Percentiles rank a stretch among this genome's conserved stretches.
These are phyloP conservation scores for Suillus tomentosus DNA, from an alignment of 768 basidiomycete genomes.

Conservation along the genomic window DNA sequence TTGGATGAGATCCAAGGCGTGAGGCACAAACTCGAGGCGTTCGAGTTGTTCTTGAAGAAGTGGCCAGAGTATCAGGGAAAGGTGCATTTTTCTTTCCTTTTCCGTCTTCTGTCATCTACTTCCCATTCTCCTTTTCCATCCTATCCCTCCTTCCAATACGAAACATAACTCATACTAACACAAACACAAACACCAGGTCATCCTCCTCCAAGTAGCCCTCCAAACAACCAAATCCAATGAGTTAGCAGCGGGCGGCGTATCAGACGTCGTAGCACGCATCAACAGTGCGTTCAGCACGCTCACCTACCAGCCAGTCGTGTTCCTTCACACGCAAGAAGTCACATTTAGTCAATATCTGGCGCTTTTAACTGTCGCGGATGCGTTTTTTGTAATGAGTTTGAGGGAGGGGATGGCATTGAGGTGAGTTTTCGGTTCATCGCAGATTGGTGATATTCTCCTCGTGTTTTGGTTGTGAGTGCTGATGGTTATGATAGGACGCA, in stretches of 20 bases:
- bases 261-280: constrained; percentile 73
- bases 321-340: constrained; percentile 81
- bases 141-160: neutral
- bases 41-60: constrained; percentile 78
- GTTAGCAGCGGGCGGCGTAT: constrained; percentile 61
- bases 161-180: neutral
- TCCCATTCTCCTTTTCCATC: neutral
- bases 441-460: too few species aligned
- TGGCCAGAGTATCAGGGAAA: constrained; percentile 81
- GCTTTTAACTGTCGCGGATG: constrained; percentile 78
- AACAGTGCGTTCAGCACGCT: constrained; percentile 83
- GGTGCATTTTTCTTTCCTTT: constrained; percentile 33
- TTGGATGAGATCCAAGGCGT: constrained; percentile 88
- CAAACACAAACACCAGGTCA: constrained; percentile 45
- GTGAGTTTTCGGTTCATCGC: constrained; percentile 14
- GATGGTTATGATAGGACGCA: constrained; percentile 47
- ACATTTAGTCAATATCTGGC: constrained; percentile 88
- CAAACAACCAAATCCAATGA: constrained; percentile 81
- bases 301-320: constrained; percentile 86
- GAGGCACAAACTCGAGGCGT: constrained; percentile 79
- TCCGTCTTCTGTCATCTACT: neutral
- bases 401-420: constrained; percentile 88
- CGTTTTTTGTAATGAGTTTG: constrained; percentile 81
- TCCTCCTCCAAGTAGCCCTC: constrained; percentile 86
- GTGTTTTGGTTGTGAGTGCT: neutral